Evolutionary conservation across 768 basidiomycete genomes (phyloP), one percentile per base, ranked within the genome.

Genomic region (Dendrothele bispora): DNA sequence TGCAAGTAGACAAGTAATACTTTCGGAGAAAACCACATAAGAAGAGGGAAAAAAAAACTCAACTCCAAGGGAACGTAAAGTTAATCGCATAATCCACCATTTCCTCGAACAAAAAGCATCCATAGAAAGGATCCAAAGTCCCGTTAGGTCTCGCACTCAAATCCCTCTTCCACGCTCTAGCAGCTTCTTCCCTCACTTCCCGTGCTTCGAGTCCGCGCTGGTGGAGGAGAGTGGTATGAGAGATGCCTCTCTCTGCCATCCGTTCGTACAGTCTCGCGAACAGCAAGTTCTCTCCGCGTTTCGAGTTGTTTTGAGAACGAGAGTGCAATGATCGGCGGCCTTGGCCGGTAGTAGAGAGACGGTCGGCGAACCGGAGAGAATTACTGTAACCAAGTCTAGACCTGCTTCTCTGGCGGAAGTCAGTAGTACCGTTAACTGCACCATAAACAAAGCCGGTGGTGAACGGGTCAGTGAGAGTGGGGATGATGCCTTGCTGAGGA

Each of bases 401-500:
- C n/a, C n/a, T n/a, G n/a, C n/a, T n/a, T n/a, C n/a, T n/a, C n/a
- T n/a, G n/a, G n/a, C n/a, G n/a, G n/a, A n/a, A n/a, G n/a, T n/a
- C n/a, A n/a, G n/a, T n/a, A n/a, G n/a, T n/a, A n/a, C n/a, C n/a
- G n/a, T n/a, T n/a, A n/a, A n/a, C n/a, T n/a, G n/a, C n/a, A n/a
- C n/a, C n/a, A n/a, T n/a, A n/a, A n/a, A n/a, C n/a, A n/a, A n/a
- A n/a, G n/a, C n/a, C n/a, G n/a, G n/a, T n/a, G n/a, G n/a, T n/a
- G n/a, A n/a, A 43, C 20, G 26, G 26, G 21, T 28, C 26, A 18
- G 61, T 52, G n/a, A 75, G 60, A 18, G 66, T 60, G 0, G 82
- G 79, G 39, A 87, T 74, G 34, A 65, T 61, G 24, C 71, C 74
- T 15, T 68, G 68, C 58, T 87, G 83, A 1, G 87, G 87, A 52